Evolutionary conservation across 2,329 filamentous ascomycete species (phyloP).

Genomic region (Xylaria sp.): DNA sequence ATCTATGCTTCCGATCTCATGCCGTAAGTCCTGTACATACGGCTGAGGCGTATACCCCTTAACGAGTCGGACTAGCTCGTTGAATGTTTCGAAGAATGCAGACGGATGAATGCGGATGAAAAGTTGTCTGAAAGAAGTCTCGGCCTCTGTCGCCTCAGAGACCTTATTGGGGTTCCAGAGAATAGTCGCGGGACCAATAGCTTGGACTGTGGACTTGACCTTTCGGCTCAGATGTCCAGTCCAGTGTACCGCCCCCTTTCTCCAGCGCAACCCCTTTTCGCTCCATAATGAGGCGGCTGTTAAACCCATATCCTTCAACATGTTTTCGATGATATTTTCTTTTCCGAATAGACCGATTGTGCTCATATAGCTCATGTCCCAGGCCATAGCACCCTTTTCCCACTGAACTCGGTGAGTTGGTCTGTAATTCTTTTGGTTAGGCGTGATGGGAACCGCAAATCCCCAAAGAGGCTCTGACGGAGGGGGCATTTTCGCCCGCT

Average conservation of each 20-base stretch:
- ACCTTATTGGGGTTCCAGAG: conserved; percentile 61
- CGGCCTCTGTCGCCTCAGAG: conserved; percentile 16
- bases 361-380: conserved; percentile 93
- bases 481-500: conserved; percentile 81
- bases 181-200: conserved; percentile 67
- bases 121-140: conserved; percentile 39
- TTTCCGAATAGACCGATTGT: conserved; percentile 73
- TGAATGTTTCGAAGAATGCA: conserved; percentile 65
- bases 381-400: conserved; percentile 71
- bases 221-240: conserved; percentile 48
- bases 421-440: conserved; percentile 84
- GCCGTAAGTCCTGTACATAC: conserved; percentile 63
- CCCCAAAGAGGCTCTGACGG: conserved; percentile 80
- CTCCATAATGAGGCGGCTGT: conserved; percentile 57
- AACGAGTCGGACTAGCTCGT: conserved; percentile 52
- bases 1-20: conserved; percentile 58
- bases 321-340: conserved; percentile 55
- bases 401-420: conserved; percentile 76
- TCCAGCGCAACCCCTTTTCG: conserved; percentile 65
- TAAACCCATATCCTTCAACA: conserved; percentile 63
- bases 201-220: conserved; percentile 44
- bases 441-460: conserved; percentile 77
- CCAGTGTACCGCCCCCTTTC: conserved; percentile 46
- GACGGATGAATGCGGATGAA: conserved; percentile 79
- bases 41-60: conserved; percentile 58